These are phyloP conservation scores for Cryptococcus amylolentus DNA, from an alignment of 1,284 basidiomycete genomes.

Conservation along the genomic window DNA sequence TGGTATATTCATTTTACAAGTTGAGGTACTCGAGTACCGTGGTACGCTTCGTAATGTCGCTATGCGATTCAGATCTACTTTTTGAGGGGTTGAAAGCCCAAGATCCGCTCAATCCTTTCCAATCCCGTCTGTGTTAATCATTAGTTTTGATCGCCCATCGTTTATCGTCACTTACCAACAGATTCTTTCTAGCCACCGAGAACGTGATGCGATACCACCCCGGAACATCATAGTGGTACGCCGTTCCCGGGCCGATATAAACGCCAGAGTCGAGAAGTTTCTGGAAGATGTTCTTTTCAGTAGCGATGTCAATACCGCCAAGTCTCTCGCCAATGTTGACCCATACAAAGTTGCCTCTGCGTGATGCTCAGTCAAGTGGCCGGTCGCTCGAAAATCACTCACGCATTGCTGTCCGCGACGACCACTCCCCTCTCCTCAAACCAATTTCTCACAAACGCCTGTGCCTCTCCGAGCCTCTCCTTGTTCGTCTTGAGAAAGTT, in stretches of 20 bases:
- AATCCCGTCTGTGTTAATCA: conserved; percentile 25
- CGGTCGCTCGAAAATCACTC: conserved; percentile 3
- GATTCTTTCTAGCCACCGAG: conserved; percentile 38
- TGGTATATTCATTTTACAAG: too few species aligned
- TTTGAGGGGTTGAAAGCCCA: conserved; percentile 10
- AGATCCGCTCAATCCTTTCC: conserved; percentile 32
- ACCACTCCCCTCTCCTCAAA: conserved; percentile 39
- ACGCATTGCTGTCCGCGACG: conserved; percentile 45
- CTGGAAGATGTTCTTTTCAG: conserved; percentile 47
- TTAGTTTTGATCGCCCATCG: not conserved
- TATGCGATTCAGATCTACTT: too few species aligned
- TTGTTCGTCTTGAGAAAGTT: conserved; percentile 40
- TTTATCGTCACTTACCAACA: conserved; percentile 20
- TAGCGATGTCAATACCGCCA: conserved; percentile 30
- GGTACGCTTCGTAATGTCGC: too few species aligned
- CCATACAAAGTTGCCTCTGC: conserved; percentile 46
- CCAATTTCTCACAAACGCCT: conserved; percentile 38
- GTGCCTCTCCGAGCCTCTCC: conserved; percentile 37
- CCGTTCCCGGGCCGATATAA: conserved; percentile 44
- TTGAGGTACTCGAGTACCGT: too few species aligned
- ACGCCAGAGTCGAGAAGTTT: conserved; percentile 44
- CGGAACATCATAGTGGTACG: conserved; percentile 37
- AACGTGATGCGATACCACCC: conserved; percentile 47
- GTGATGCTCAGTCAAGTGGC: not conserved
- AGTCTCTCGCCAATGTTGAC: conserved; percentile 38